Percentiles rank a stretch among this genome's conserved stretches.
Evolutionary conservation across 805 yeast genomes (phyloP).

Genomic region (Blastobotrys peoriensis): DNA sequence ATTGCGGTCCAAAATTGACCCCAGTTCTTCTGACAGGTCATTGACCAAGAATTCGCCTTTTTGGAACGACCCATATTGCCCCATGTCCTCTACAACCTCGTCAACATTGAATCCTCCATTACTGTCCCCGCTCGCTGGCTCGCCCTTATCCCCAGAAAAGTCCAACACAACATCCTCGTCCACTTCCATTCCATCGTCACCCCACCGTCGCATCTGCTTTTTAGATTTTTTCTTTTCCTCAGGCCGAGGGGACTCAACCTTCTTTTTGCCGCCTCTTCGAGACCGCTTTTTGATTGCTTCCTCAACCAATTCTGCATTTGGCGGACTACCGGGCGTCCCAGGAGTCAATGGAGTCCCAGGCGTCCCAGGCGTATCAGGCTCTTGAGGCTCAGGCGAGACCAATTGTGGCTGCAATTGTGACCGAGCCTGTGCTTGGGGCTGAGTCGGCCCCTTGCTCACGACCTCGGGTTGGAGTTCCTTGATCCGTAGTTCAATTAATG

Average conservation of each 20-base stretch:
- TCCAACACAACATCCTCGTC: conserved; percentile 46
- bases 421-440: background rate
- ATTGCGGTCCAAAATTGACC: conserved; percentile 33
- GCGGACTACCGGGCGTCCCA: conserved; percentile 2
- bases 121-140: conserved; percentile 13
- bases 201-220: conserved; percentile 59
- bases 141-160: conserved; percentile 40
- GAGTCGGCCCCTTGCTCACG: background rate
- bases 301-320: conserved; percentile 4
- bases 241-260: conserved; percentile 9
- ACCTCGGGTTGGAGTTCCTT: conserved; percentile 19
- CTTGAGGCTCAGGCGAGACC: background rate
- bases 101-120: conserved; percentile 13
- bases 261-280: conserved; percentile 18
- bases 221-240: conserved; percentile 20
- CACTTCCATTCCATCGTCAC: conserved; percentile 50
- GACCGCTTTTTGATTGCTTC: conserved; percentile 10
- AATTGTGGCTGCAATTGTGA: background rate
- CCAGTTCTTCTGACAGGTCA: conserved; percentile 52
- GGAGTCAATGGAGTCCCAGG: background rate
- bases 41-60: conserved; percentile 60
- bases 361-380: background rate
- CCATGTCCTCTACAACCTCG: conserved; percentile 24
- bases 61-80: conserved; percentile 37
- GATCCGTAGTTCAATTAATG: conserved; percentile 29